Percentiles rank a stretch among this genome's conserved stretches.
phyloP scores from a whole-genome alignment of 2,329 filamentous ascomycete genomes.

The Emergomyces pasteurianus region DNA sequence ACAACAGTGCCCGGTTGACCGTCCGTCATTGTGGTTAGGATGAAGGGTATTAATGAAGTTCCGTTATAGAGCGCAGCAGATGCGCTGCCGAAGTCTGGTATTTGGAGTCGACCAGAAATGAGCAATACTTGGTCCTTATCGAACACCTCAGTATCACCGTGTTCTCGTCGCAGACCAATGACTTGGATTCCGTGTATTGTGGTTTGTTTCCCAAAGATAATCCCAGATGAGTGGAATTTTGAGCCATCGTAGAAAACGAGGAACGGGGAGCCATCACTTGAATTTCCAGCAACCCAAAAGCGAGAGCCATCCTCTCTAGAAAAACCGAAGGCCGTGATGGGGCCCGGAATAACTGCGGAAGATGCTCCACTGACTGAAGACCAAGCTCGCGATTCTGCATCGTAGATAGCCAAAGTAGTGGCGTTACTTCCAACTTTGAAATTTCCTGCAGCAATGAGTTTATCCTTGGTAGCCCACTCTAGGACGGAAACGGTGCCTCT shows the following conservation, averaged over 20 bases:
- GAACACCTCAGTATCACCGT: conserved; percentile 53
- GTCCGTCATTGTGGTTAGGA: conserved; percentile 58
- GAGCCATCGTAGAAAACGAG: conserved; percentile 71
- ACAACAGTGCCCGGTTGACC: conserved; percentile 62
- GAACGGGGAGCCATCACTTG: conserved; percentile 56
- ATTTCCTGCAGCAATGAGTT: conserved; percentile 66
- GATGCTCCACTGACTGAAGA: conserved; percentile 47
- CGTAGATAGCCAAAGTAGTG: conserved; percentile 61
- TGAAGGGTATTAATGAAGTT: conserved; percentile 62
- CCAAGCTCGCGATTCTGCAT: conserved; percentile 57
- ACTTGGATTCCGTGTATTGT: conserved; percentile 71
- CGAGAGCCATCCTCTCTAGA: conserved; percentile 60
- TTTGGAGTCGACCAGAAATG: conserved; percentile 68
- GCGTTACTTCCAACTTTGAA: conserved; percentile 55
- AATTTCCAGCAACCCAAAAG: conserved; percentile 71
- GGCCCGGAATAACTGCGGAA: conserved; percentile 53
- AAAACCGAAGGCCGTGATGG: conserved; percentile 61
- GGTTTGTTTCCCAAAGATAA: conserved; percentile 53
- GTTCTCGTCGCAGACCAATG: conserved; percentile 57
- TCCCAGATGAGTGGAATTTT: conserved; percentile 54
- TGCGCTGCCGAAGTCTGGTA: conserved; percentile 65
- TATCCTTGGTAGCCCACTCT: conserved; percentile 61
- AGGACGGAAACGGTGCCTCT: conserved; percentile 59
- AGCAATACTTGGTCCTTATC: conserved; percentile 59
- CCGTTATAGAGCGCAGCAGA: conserved; percentile 86